Evolutionary conservation across 1,139 yeast genomes (phyloP).

Genomic region (Saccharomycopsis phalli): DNA sequence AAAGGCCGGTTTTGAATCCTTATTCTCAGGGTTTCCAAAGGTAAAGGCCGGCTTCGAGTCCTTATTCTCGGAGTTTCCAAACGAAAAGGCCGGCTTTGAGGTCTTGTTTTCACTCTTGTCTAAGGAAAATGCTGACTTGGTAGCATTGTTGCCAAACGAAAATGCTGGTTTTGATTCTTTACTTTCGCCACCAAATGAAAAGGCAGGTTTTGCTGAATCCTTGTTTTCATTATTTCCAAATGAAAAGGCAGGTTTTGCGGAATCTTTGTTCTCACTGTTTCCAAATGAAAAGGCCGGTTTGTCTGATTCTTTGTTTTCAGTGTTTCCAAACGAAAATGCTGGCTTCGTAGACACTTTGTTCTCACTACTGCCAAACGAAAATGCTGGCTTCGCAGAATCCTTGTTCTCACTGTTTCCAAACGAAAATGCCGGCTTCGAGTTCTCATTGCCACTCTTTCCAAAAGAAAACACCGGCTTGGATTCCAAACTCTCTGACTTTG

Average conservation of each 20-base stretch:
- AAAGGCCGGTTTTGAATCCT: constrained; percentile 27
- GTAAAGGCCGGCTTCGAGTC: constrained; percentile 22
- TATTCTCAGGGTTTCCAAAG: constrained; percentile 23
- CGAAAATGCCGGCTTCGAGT: constrained; percentile 23
- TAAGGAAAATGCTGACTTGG: constrained; percentile 23
- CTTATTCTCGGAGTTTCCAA: constrained; percentile 10
- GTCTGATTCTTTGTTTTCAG: constrained; percentile 19
- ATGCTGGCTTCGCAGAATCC: constrained; percentile 24
- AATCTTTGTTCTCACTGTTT: constrained; percentile 13
- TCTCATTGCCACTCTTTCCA: constrained; percentile 24
- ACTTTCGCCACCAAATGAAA: constrained; percentile 25
- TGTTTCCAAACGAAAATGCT: constrained; percentile 4
- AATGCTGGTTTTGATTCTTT: constrained; percentile 26
- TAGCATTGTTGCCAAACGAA: constrained; percentile 25
- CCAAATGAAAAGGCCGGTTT: constrained; percentile 23
- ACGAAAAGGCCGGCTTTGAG: constrained; percentile 16
- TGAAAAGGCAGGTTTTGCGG: constrained; percentile 22
- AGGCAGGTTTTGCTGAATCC: constrained; percentile 26
- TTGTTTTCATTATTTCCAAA: constrained; percentile 24
- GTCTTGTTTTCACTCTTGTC: constrained; percentile 17
- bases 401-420: constrained; percentile 20
- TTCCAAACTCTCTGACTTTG: neutral
- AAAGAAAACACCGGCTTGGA: constrained; percentile 23
- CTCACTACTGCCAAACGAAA: constrained; percentile 28
- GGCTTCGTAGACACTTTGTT: constrained; percentile 14